Evolutionary conservation across 306 rosid genomes (phyloP), one percentile per base, ranked within the genome.

Genomic region (Cucurbita ficifolia): DNA sequence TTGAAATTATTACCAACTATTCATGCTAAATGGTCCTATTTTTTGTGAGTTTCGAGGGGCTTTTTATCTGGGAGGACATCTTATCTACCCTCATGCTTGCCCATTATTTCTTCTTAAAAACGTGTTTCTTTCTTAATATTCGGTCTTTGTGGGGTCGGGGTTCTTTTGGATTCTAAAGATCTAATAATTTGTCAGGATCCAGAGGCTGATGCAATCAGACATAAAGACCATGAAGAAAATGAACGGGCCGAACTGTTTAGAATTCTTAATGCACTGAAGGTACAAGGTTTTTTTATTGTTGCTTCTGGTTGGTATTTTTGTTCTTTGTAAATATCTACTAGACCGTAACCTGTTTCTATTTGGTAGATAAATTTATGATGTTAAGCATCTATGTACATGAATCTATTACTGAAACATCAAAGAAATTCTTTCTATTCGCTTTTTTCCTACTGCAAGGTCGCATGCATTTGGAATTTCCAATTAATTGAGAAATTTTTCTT

Each of bases 231-330:
- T 74, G 86, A 85, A 39, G 82, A 78, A 65, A 76, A 77, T 74
- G 77, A 77, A 78, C 84, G 78, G 13, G 84, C 81, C n/a, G 79
- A 79, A 73, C 36, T 75, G 42, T 91, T 86, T 76, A 80, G 67
- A 74, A 75, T 85, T 81, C 88, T 94, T 48, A 78, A 75, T 79
- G 82, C 87, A 36, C 77, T 94, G 70, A 82, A 94, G 99, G 97
- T 94, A 89, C 59, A 49, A 40, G 19, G 33, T 11, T 45, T 19
- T 49, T 12, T 8, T 24, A 43, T 21, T 46, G 42, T 39, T 12
- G 33, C 18, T 69, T 18, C 19, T 5, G 10, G 40, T 29, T 70
- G 40, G 62, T 5, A 38, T 39, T 36, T 72, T 72, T 21, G 36
- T 52, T 72, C 10, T n/a, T 52, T 52, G 46, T 36, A 10, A 16